phyloP scores from a whole-genome alignment of 2,329 filamentous ascomycete species.

The Cladophialophora bantiana region DNA sequence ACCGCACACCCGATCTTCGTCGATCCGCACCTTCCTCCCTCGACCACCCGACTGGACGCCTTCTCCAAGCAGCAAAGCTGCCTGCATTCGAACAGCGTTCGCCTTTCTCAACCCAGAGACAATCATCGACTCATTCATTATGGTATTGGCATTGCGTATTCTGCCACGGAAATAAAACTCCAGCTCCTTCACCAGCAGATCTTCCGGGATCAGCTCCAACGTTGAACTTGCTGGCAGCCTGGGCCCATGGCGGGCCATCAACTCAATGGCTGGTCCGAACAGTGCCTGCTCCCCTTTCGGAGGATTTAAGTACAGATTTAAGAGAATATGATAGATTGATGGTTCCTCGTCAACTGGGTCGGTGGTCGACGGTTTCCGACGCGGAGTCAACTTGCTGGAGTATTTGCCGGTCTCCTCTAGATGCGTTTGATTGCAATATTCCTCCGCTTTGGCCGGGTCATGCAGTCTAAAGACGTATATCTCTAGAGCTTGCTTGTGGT shows the following conservation, averaged over 20 bases:
- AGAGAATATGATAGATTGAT: constrained; percentile 89
- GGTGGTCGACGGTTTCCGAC: constrained; percentile 50
- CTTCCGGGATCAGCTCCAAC: constrained; percentile 81
- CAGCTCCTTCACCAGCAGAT: constrained; percentile 77
- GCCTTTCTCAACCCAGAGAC: constrained; percentile 78
- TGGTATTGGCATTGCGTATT: constrained; percentile 83
- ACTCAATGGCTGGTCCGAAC: constrained; percentile 78
- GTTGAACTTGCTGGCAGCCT: constrained; percentile 88
- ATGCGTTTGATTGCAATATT: constrained; percentile 91
- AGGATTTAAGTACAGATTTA: constrained; percentile 87
- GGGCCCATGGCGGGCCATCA: constrained; percentile 91
- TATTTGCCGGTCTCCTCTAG: constrained; percentile 59
- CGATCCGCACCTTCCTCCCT: constrained; percentile 76
- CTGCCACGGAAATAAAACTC: constrained; percentile 91
- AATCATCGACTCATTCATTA: constrained; percentile 80
- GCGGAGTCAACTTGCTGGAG: constrained; percentile 45
- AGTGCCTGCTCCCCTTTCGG: constrained; percentile 74
- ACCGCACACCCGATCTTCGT: constrained; percentile 86
- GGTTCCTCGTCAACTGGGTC: constrained; percentile 65
- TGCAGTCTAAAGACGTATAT: constrained; percentile 96
- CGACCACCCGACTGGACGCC: constrained; percentile 60
- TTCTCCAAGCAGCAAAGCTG: constrained; percentile 75
- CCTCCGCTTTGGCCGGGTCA: constrained; percentile 88
- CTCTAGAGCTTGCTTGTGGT: constrained; percentile 93
- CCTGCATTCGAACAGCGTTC: constrained; percentile 78